Base-by-base conservation (phyloP, 1,284 basidiomycete species). In the Cutaneotrichosporon cavernicola region DNA sequence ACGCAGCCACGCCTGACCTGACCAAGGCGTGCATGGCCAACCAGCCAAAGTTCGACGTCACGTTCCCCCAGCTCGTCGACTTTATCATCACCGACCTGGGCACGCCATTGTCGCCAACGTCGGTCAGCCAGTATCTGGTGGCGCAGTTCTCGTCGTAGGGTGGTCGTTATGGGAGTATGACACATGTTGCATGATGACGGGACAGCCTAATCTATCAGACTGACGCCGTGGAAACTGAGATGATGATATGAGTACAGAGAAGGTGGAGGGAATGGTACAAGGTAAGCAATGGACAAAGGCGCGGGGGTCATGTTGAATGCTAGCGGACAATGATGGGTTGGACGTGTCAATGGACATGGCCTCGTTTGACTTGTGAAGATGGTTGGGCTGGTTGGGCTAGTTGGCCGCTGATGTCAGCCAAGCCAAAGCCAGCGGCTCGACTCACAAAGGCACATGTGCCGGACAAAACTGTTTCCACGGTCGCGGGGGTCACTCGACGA, bases 21-120 rank as follows among this genome's bases (percentile, higher is more conserved):
- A 76, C 78, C 11, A 73, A 72, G 52, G 78, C 80, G 62, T 82
- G 81, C 73, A 75, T 78, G 43, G 70, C 72, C 26, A 70, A 73
- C 61, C 83, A 84, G 65, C 83, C 82, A 0, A 70, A 76, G 55
- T 77, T 83, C 21, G 83, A 83, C 70, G 79, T 83, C 52, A 83
- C 82, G 2, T 80, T 81, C 32, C 78, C 80, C 5, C 76, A 81
- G 59, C 66, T 81, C 68, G 76, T 81, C 56, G 80, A 81, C 69
- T 77, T 81, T 65, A 80, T 81, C 63, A 76, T 81, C 61, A 80
- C 80, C 47, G 80, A 81, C 72, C 65, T 81, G 26, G 80, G 79
- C 0, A 73, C 76, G 26, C 77, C 77, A 40, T 66, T 79, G 30
- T 73, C 70, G 58, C 78, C 80, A 6, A 80, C 77, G 22, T 71